Conservation (phyloP, 129 eudicot genomes). For the Smallanthus sonchifolius region DNA sequence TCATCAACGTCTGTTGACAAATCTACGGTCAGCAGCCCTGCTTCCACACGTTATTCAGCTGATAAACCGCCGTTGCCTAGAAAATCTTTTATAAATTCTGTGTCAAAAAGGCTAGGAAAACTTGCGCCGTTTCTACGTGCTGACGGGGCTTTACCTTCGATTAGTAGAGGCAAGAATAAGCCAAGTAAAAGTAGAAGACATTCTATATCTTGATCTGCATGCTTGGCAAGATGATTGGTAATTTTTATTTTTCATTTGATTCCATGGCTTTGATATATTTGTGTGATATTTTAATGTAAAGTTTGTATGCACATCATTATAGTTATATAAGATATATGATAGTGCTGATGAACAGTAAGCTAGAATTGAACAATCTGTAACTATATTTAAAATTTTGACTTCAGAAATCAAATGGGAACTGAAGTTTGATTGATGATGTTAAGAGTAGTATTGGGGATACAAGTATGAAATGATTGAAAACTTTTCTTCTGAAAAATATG, state of each 20-base stretch:
- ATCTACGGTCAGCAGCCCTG: conserved; percentile 36
- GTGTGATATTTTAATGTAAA: conserved; percentile 17
- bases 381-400: not conserved
- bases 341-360: not conserved
- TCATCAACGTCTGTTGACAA: conserved; percentile 16
- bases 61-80: conserved; percentile 70
- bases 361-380: not conserved
- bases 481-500: no score
- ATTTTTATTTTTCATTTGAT: not conserved
- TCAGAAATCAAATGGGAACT: no score
- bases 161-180: conserved; percentile 42
- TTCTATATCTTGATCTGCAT: conserved; percentile 58
- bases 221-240: not conserved
- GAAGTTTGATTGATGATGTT: no score
- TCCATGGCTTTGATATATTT: not conserved
- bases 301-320: conserved; percentile 1
- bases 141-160: conserved; percentile 45
- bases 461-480: no score
- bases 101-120: conserved; percentile 67
- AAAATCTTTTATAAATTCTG: conserved; percentile 67
- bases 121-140: conserved; percentile 38
- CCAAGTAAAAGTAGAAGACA: conserved; percentile 69
- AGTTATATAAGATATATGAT: not conserved
- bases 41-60: conserved; percentile 31
- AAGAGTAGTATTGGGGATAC: no score